Base-by-base conservation (phyloP, 192 early-diverging fungal species). In the Phlyctochytrium arcticum region DNA sequence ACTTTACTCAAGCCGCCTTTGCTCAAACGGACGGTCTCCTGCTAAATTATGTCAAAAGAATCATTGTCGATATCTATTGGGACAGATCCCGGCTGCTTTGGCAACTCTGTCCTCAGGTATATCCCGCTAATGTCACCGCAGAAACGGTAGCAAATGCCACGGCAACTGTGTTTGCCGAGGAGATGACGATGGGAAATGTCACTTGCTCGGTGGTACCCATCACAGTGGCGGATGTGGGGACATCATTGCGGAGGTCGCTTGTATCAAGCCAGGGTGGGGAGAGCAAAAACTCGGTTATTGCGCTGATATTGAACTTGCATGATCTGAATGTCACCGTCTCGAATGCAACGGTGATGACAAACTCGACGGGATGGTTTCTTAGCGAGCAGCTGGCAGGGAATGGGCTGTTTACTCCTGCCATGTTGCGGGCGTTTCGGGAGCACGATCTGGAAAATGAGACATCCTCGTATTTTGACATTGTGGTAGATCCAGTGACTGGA, bases 51-150 rank as follows among this genome's bases (percentile, higher is more conserved):
- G 55, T 46, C 7, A 27, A 42, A 6, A 32, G 65, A 12, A 10
- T 67, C 21, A 47, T 67, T 21, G 9, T 67, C 9, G 65, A 67
- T 37, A 34, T 67, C 0, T 67, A 67, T 32, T 67, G 65, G 65
- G 55, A 67, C 29, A 59, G 48, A 29, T 3, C 5, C 29, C 36
- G 36, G 17, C 57, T 36, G 32, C 15, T 27, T 10, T 67, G 55
- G 55, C 65, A 67, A 31, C 6, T 59, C 33, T 67, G 65, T 51
- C 65, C 65, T 19, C 44, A 36, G 35, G n/a, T 46, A 26, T 50
- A 50, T 33, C 57, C 65, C 1, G 7, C 47, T 3, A 35, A 21
- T 9, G 34, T 32, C 9, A 12, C 27, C 31, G 1, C 39, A n/a
- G 15, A 44, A 44, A 15, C 30, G 33, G 49, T 5, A 36, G 6